Percentiles rank a stretch among this genome's conserved stretches.
Evolutionary conservation across 2,329 filamentous ascomycete genomes (phyloP).

Genomic region (Penicillium concentricum): DNA sequence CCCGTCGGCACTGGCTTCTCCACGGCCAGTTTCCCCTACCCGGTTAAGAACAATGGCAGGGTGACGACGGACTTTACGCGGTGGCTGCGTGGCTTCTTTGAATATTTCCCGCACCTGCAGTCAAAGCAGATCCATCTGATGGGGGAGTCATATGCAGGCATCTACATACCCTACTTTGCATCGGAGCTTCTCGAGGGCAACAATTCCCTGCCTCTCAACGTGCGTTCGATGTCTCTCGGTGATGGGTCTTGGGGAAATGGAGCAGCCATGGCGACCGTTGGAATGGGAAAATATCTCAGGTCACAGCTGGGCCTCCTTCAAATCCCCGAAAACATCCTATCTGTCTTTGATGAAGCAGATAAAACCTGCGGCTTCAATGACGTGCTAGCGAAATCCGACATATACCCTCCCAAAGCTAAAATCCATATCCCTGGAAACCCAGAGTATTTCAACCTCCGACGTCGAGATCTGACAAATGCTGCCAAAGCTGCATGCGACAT

Average conservation of each 20-base stretch:
- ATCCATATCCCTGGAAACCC: slow-evolving; percentile 34
- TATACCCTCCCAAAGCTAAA: slow-evolving; percentile 32
- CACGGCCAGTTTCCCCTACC: slow-evolving; percentile 31
- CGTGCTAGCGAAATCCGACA: slow-evolving; percentile 26
- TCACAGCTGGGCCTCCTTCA: slow-evolving; percentile 25
- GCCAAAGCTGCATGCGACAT: slow-evolving; percentile 23
- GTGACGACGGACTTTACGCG: slow-evolving; percentile 32
- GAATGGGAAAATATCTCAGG: slow-evolving; percentile 29
- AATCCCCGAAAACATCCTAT: slow-evolving; percentile 29
- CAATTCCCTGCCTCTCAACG: slow-evolving; percentile 27
- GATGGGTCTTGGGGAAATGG: slow-evolving; percentile 39
- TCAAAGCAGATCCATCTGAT: slow-evolving; percentile 36
- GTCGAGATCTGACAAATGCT: slow-evolving; percentile 12
- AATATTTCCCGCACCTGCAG: slow-evolving; percentile 31
- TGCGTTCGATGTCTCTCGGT: slow-evolving; percentile 38
- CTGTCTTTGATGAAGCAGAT: slow-evolving; percentile 32
- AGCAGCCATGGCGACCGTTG: slow-evolving; percentile 35
- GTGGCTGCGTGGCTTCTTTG: slow-evolving; percentile 35
- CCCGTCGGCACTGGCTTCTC: slow-evolving; percentile 39
- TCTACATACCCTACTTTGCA: slow-evolving; percentile 41
- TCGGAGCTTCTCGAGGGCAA: slow-evolving; percentile 31
- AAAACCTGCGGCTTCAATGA: slow-evolving; percentile 33
- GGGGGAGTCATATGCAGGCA: slow-evolving; percentile 41
- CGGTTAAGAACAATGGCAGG: slow-evolving; percentile 26
- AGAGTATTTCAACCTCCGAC: slow-evolving; percentile 30